Base-by-base conservation (phyloP, 2,329 filamentous ascomycete species). In the Teratosphaeria nubilosa region DNA sequence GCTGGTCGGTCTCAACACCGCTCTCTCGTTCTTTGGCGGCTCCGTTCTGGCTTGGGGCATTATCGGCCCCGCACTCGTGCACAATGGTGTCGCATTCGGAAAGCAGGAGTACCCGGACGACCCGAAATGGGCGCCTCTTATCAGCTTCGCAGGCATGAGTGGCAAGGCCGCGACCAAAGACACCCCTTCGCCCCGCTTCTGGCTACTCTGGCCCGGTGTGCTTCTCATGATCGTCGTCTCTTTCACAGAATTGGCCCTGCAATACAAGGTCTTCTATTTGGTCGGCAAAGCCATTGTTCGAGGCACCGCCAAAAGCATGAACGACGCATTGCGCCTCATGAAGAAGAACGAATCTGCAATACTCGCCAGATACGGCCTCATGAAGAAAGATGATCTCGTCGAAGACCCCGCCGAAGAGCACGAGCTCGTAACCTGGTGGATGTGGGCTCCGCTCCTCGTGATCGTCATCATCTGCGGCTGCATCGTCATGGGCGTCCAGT, bases 1-100 rank as follows among this genome's bases (percentile, higher is more conserved):
- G 69, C 75, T 83, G 32, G 79, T 82, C 62, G 80, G 80, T 59
- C 70, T 82, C 60, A 83, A 83, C 67, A 76, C 80, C 20, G 78
- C 80, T n/a, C 64, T 81, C 57, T 84, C 81, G 9, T 82, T 82
- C 75, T 80, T 80, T 59, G 72, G 66, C 16, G 82, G 82, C 20
- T 77, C 78, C 16, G 72, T 83, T 54, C 66, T 81, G 25, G 80
- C 80, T 48, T 83, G 79, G 79, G 77, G 71, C 51, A 72, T 84
- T 59, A 82, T 84, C 58, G 82, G 80, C 1, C 82, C 82, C 22
- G 64, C 75, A 13, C 76, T 83, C 9, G 78, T 83, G 1, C 73
- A 77, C 63, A 76, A 79, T 59, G 77, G 77, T 59, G 72, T 63
- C 68, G 71, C 78, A 63, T 74, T 76, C 75, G 66, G 80, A 24